Percentiles rank a stretch among this genome's conserved stretches.
Conservation (phyloP, 257 asterid species). For the Solanum dulcamara region DNA sequence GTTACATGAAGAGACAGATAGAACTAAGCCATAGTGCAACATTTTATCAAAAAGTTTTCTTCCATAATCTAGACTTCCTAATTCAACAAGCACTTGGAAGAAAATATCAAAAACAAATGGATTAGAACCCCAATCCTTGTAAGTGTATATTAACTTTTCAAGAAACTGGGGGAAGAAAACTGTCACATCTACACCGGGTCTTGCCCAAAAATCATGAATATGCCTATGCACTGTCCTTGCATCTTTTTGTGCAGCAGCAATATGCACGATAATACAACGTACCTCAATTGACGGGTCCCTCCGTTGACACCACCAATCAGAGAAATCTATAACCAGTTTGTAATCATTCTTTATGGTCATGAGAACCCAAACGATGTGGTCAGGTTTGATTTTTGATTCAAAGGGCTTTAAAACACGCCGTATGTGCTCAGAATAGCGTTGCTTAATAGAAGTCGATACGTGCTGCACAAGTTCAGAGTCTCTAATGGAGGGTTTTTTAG, state of each 20-base stretch:
- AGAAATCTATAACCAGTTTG: slow-evolving; percentile 49
- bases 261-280: slow-evolving; percentile 66
- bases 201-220: slow-evolving; percentile 42
- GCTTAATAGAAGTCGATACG: slow-evolving; percentile 62
- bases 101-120: slow-evolving; percentile 73
- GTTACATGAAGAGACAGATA: slow-evolving; percentile 72
- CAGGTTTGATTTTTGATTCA: slow-evolving; percentile 65
- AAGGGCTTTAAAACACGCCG: slow-evolving; percentile 45
- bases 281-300: slow-evolving; percentile 78
- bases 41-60: slow-evolving; percentile 57
- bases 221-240: slow-evolving; percentile 28
- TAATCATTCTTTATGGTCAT: slow-evolving; percentile 63
- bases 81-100: slow-evolving; percentile 61
- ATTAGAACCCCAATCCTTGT: slow-evolving; percentile 80
- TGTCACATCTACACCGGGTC: slow-evolving; percentile 24
- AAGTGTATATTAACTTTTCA: slow-evolving; percentile 71
- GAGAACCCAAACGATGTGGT: slow-evolving; percentile 83
- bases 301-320: slow-evolving; percentile 65
- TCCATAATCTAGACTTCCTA: slow-evolving; percentile 49
- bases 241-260: slow-evolving; percentile 57
- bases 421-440: slow-evolving; percentile 53
- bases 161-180: slow-evolving; percentile 36
- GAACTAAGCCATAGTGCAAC: slow-evolving; percentile 57
- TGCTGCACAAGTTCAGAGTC: slow-evolving; percentile 64
- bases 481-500: slow-evolving; percentile 59